Base-by-base conservation (phyloP, 345 rosid genomes). In the Citrus sinensis region DNA sequence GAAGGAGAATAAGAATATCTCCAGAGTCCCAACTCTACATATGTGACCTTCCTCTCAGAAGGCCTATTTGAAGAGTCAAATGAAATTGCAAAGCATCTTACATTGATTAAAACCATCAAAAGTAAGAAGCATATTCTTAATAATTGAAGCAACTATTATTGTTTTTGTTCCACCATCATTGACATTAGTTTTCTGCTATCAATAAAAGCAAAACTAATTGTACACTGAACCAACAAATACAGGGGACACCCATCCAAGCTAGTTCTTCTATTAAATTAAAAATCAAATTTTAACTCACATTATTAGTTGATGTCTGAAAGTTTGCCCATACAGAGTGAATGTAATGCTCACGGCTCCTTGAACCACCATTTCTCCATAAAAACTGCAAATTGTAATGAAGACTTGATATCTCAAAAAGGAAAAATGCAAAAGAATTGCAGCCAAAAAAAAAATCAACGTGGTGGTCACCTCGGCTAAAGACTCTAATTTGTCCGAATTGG, bases 251-350 rank as follows among this genome's bases (percentile, higher is more conserved):
- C 34, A 25, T 49, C 49, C 49, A 46, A 16, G 49, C 19, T 29
- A 49, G 32, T 67, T 37, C 67, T 35, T 16, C 70, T 46, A 46
- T 75, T 64, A 24, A 9, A 70, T 27, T 32, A 63, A 30, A 74
- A 76, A 60, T 51, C 17, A 71, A 17, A 24, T 68, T 80, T 64
- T 25, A 67, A 83, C 98, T 91, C 81, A 93, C 99, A 85, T 95
- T 93, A 81, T 85, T 95, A 77, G 93, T 80, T 68, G 99, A 93
- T 40, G 98, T 92, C 93, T 95, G 99, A 83, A 95, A 95, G 87
- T 95, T 95, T 71, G 92, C 99, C 99, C 99, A 95, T 11, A 95
- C 92, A 67, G 99, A 92, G 86, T 93, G 99, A 79, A 93, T 83
- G 27, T 92, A 69, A 71, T 84, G 87, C 68, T 76, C 82, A 37